Percentiles rank a stretch among this genome's conserved stretches.
Conservation (phyloP, 257 asterid genomes). For the Solanum chiquidenum region DNA sequence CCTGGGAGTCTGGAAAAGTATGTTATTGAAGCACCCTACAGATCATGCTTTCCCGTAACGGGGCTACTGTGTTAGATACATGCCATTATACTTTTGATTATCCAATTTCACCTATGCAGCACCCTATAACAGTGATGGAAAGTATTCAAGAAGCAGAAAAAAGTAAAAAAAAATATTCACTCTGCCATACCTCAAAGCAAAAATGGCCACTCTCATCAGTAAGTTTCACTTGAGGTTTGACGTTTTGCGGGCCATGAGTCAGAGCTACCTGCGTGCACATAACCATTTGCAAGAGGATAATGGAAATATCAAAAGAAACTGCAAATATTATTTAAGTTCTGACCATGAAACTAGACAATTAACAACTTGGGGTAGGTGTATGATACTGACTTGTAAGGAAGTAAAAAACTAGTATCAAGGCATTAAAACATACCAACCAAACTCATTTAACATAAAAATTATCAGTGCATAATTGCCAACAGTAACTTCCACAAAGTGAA, state of each 20-base stretch:
- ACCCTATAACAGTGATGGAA: neutral
- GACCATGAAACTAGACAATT: neutral
- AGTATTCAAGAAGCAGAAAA: neutral
- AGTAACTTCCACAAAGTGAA: neutral
- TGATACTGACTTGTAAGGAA: neutral
- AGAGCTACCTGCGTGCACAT: conserved; percentile 60
- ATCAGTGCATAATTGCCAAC: neutral
- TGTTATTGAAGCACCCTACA: neutral
- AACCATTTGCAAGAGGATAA: neutral
- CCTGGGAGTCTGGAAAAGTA: neutral
- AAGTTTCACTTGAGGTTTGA: conserved; percentile 76
- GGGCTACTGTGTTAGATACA: neutral
- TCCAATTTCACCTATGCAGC: neutral
- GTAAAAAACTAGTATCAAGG: neutral
- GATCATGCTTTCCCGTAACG: neutral
- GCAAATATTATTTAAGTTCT: neutral
- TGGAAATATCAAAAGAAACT: neutral
- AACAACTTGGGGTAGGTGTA: neutral
- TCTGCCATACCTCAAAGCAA: conserved; percentile 74
- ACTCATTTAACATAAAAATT: neutral
- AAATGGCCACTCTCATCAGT: conserved; percentile 63
- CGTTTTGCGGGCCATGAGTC: conserved; percentile 92
- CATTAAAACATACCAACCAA: neutral
- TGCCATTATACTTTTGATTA: neutral
- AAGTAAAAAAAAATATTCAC: neutral